Evolutionary conservation across 1,284 basidiomycete genomes (phyloP), one percentile per base, ranked within the genome.

Genomic region (Leccinum ponderosum): DNA sequence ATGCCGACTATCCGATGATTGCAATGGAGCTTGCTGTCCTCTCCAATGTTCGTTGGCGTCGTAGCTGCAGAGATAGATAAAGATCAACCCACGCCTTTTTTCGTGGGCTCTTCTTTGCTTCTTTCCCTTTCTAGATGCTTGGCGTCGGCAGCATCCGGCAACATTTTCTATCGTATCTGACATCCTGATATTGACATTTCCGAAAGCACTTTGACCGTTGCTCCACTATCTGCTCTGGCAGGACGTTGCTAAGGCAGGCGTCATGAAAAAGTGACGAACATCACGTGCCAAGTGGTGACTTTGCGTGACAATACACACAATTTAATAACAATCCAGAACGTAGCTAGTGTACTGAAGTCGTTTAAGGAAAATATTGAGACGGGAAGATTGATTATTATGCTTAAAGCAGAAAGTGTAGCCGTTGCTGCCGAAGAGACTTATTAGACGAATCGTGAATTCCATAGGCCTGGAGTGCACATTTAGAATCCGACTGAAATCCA

Each of bases 201-300:
- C 42, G 20, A 15, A 68, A 94, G 93, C 91, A 39, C 87, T 99
- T 56, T 99, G 97, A 97, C 97, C 97, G 0, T 81, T 98, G 29
- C 97, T 99, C 85, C 97, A 99, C 80, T 99, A 99, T 75, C 85
- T 99, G 61, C 89, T 98, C 59, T 98, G 95, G 95, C 94, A 97
- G 75, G 96, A 97, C 73, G 94, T 93, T 59, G 88, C 90, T 1
- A 20, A 20, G 20, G 20, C 20, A 20, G 20, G 20, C 20, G 20
- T 20, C 20, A 20, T 29, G 27, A 29, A 29, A 29, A 8, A 29
- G 27, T 29, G 8, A 29, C 27, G 27, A 29, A 29, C 27, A 29
- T 29, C 27, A 29, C 27, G 27, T 29, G 27, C 27, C 27, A 29
- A 29, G 27, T 8, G 27, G 27, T 29, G 27, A 29, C 27, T 29